phyloP scores from a whole-genome alignment of 2,329 filamentous ascomycete genomes.

The Mycosphaerella sp. region DNA sequence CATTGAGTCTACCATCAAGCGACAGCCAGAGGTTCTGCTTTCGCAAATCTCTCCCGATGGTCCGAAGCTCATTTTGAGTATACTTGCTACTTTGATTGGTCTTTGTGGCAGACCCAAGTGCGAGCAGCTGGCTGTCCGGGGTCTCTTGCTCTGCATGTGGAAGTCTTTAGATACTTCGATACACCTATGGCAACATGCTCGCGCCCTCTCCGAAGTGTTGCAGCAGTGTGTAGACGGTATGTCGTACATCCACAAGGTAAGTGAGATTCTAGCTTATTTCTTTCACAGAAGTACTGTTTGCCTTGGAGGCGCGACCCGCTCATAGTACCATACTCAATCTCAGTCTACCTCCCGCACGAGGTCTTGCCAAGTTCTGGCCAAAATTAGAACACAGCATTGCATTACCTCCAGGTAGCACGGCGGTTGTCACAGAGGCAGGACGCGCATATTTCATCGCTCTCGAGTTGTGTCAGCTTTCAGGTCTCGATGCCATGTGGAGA shows the following conservation, averaged over 20 bases:
- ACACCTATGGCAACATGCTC: constrained; percentile 35
- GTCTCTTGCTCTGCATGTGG: constrained; percentile 37
- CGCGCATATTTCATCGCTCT: constrained; percentile 28
- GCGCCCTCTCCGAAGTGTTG: constrained; percentile 34
- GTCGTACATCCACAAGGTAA: constrained; percentile 20
- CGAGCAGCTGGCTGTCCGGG: constrained; percentile 37
- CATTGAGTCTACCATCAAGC: constrained; percentile 65
- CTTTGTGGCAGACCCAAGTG: constrained; percentile 42
- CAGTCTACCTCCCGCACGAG: constrained; percentile 37
- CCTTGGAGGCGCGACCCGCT: constrained; percentile 34
- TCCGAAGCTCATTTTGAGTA: constrained; percentile 49
- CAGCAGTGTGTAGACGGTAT: constrained; percentile 40
- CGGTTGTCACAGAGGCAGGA: constrained; percentile 16
- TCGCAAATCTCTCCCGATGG: constrained; percentile 32
- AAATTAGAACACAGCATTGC: constrained; percentile 38
- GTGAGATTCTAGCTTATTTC: constrained; percentile 22
- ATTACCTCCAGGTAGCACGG: constrained; percentile 38
- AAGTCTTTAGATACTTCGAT: constrained; percentile 33
- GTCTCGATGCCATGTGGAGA: constrained; percentile 20
- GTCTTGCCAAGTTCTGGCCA: constrained; percentile 36
- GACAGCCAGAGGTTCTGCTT: constrained; percentile 64
- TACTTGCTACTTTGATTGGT: constrained; percentile 49
- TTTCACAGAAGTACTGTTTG: constrained; percentile 41
- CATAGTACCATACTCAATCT: constrained; percentile 26
- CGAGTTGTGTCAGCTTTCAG: constrained; percentile 20